A percentile compares a stretch with the other conserved stretches of the same genome.
These are phyloP conservation scores for Calocybe gangraenosa DNA, from an alignment of 768 basidiomycete genomes.

Conservation along the genomic window DNA sequence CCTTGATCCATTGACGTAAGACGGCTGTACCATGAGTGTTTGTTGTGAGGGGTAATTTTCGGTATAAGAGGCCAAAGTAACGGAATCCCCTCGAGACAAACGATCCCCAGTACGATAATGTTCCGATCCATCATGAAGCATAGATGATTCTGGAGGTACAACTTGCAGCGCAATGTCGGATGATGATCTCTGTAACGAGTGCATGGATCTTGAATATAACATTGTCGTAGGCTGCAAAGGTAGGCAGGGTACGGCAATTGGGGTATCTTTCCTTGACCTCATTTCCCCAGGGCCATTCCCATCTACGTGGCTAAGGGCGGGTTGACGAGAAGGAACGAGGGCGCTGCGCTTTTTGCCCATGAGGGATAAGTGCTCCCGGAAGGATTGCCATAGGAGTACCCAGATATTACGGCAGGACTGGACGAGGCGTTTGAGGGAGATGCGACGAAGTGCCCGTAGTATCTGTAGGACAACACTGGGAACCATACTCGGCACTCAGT, in stretches of 20 bases:
- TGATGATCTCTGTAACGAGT: background rate
- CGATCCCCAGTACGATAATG: background rate
- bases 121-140: background rate
- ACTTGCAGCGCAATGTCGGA: background rate
- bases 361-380: background rate
- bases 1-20: conserved; percentile 1
- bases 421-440: background rate
- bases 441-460: background rate
- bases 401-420: conserved; percentile 1
- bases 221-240: background rate
- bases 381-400: background rate
- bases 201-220: no score
- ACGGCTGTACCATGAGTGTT: background rate
- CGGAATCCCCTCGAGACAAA: background rate
- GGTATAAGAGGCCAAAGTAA: background rate
- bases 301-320: background rate
- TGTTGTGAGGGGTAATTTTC: conserved; percentile 1
- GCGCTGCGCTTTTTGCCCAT: background rate
- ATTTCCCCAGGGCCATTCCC: background rate
- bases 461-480: background rate
- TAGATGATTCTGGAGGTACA: conserved; percentile 1
- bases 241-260: background rate
- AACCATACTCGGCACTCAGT: no score
- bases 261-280: background rate
- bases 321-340: background rate